Evolutionary conservation across 2,329 filamentous ascomycete genomes (phyloP), one percentile per base, ranked within the genome.

Genomic region (Aspergillus nomiae): DNA sequence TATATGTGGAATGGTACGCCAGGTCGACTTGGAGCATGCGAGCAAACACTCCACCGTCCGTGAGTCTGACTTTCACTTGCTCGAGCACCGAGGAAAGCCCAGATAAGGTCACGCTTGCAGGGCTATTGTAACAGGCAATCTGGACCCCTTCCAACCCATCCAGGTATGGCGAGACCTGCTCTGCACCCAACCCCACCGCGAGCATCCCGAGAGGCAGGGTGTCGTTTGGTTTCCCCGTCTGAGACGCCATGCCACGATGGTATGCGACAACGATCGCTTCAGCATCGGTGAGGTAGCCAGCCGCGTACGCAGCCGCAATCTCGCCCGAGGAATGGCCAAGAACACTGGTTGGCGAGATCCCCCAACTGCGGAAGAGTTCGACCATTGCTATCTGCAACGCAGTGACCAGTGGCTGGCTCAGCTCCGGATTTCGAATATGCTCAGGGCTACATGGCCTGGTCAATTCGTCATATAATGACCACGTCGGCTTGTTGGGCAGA

Each of bases 311-410:
- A 0, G 82, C 81, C 1, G 69, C 81, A 9, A 84, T 84, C 66
- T 85, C 83, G 10, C 83, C 83, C 0, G 78, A 80, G 0, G 81
- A 83, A 67, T 84, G 83, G 8, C 83, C 82, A 5, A 82, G 74
- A 0, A 81, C 78, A 43, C 34, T 55, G n/a, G 51, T 43, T 1
- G 65, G 59, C 4, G 51, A 21, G 26, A 70, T 34, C 0, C 61
- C 63, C 48, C 60, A 58, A 4, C 36, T 26, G 2, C 50, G 24
- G 6, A 71, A 54, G 0, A 63, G 16, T 7, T 67, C 64, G 0
- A 70, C 28, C 6, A 71, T 55, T 10, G 61, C 63, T 16, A 71
- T 56, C 32, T 71, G 69, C 1, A 71, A 36, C 4, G 65, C 67
- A 1, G 68, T 67, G 43, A 66, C 69, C 1, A 70, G 24, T 12